Conservation (phyloP, 1,284 basidiomycete species). For the Ceratobasidium sp. region DNA sequence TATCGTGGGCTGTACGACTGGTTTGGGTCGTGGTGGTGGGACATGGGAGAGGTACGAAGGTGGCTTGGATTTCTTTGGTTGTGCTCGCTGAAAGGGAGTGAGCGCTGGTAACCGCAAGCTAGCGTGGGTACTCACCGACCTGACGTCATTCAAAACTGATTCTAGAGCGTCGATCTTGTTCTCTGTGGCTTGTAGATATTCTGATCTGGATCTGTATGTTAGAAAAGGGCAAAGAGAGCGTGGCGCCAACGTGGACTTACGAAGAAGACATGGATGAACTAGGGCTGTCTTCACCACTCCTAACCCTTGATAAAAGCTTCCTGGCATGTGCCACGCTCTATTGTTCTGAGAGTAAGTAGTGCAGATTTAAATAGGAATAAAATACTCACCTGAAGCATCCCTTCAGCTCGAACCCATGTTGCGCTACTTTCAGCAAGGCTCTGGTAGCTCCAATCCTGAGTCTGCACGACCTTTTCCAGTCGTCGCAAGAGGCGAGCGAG, state of each 20-base stretch:
- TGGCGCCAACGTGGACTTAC: slow-evolving; percentile 38
- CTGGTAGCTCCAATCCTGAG: slow-evolving; percentile 56
- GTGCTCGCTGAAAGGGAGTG: slow-evolving; percentile 9
- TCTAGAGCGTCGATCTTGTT: slow-evolving; percentile 28
- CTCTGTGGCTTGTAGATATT: slow-evolving; percentile 20
- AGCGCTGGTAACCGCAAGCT: not conserved
- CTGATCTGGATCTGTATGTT: slow-evolving; percentile 7
- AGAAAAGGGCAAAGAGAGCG: not conserved
- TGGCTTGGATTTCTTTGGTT: slow-evolving; percentile 30
- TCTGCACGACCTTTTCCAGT: slow-evolving; percentile 62
- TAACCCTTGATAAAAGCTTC: slow-evolving; percentile 63
- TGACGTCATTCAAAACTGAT: slow-evolving; percentile 14
- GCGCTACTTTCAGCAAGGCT: slow-evolving; percentile 48
- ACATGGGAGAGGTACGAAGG: slow-evolving; percentile 32
- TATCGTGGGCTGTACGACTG: slow-evolving; percentile 3
- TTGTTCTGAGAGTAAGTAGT: not conserved
- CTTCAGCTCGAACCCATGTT: slow-evolving; percentile 64
- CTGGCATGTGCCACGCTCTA: slow-evolving; percentile 70
- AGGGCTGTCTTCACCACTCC: slow-evolving; percentile 53
- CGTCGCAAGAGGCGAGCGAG: slow-evolving; percentile 64
- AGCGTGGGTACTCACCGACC: not conserved
- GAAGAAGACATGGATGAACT: slow-evolving; percentile 3
- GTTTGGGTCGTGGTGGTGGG: slow-evolving; percentile 25
- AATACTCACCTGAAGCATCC: slow-evolving; percentile 61
- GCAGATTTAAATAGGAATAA: not conserved